Base-by-base conservation (phyloP, 2,329 filamentous ascomycete species). In the Colletotrichum sp. region DNA sequence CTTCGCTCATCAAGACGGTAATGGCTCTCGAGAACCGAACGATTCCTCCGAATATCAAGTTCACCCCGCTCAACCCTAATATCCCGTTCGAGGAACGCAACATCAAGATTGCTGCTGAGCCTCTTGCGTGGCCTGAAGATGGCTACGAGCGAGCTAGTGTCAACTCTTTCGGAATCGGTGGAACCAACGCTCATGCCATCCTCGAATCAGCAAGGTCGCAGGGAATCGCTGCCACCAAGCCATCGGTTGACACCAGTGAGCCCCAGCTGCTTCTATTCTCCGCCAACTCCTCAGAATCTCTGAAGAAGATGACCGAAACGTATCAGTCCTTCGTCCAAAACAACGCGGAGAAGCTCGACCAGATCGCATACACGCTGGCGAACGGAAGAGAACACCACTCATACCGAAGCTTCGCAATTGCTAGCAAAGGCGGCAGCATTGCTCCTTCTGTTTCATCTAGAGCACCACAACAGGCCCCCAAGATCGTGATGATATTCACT, bases 131-230 rank as follows among this genome's bases (percentile, higher is more conserved):
- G 79, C 83, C 84, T 0, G 3, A 34, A 6, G 72, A 74, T 18
- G 62, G 79, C 6, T 8, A 34, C 2, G 79, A 82, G 34, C 79
- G 84, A 8, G 78, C 82, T 3, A 81, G 81, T 52, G 78, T 87
- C 59, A 86, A 86, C 75, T 80, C 77, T 7, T 85, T 85, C 67
- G 84, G 84, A 9, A 83, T 81, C 48, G 84, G 84, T 5, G 84
- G 75, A 9, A 34, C 67, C 6, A 76, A 76, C 39, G 71, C 70
- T 8, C 74, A 76, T 24, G 69, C 44, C 16, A 80, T 80, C 59
- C 15, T 81, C 39, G 79, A 81, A 8, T 79, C 78, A 13, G 77
- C 76, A 7, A 75, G 73, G 15, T 55, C 60, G 5, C 52, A 72
- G 3, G 60, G 60, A 63, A 13, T 63, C n/a, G 22, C 52, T 34